Conservation (phyloP, 306 rosid species). For the Lathyrus sativus region DNA sequence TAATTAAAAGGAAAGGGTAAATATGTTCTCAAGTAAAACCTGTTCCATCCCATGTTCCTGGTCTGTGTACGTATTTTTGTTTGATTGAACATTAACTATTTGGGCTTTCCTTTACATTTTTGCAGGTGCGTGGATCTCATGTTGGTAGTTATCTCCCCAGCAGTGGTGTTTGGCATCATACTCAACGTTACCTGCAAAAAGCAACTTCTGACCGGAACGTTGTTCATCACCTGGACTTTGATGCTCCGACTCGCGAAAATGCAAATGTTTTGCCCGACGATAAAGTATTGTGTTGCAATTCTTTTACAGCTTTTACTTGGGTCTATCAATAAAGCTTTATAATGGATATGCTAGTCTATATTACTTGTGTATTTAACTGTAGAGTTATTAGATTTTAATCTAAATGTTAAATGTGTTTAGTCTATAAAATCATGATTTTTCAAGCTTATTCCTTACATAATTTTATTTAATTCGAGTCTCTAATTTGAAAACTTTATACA, state of each 20-base stretch:
- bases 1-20: neutral
- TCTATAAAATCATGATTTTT: neutral
- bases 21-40: slow-evolving; percentile 4
- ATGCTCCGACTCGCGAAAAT: slow-evolving; percentile 97
- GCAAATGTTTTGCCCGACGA: slow-evolving; percentile 88
- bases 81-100: slow-evolving; percentile 3
- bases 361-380: slow-evolving; percentile 28
- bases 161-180: slow-evolving; percentile 94
- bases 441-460: neutral
- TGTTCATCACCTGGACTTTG: slow-evolving; percentile 92
- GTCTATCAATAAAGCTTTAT: slow-evolving; percentile 21
- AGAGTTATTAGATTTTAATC: slow-evolving; percentile 5
- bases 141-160: slow-evolving; percentile 86
- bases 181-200: slow-evolving; percentile 80
- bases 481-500: neutral
- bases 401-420: neutral
- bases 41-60: slow-evolving; percentile 13
- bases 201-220: slow-evolving; percentile 59
- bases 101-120: slow-evolving; percentile 31
- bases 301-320: slow-evolving; percentile 32
- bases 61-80: slow-evolving; percentile 15
- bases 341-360: slow-evolving; percentile 19
- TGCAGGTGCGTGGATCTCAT: slow-evolving; percentile 91
- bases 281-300: slow-evolving; percentile 54
- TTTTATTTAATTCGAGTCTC: neutral